phyloP scores from a whole-genome alignment of 1,139 yeast genomes.

The Lodderomyces jiufengensis region DNA sequence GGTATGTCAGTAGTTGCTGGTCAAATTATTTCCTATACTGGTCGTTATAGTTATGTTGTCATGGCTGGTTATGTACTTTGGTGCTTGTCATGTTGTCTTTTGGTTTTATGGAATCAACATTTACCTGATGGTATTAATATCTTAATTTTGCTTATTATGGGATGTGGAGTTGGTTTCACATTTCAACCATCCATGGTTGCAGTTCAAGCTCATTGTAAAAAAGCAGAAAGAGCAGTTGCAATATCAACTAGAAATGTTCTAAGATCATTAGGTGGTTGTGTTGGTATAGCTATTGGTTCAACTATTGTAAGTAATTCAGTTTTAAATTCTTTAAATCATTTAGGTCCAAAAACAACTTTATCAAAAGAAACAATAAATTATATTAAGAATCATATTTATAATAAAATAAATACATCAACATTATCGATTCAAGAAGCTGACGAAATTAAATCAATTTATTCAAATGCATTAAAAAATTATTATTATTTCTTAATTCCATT shows the following conservation, averaged over 20 bases:
- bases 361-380: conserved; percentile 16
- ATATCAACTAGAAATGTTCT: conserved; percentile 52
- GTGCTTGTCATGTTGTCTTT: conserved; percentile 38
- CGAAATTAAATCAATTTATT: conserved; percentile 27
- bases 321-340: conserved; percentile 12
- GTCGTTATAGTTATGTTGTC: conserved; percentile 42
- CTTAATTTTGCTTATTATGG: conserved; percentile 38
- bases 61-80: conserved; percentile 41
- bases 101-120: conserved; percentile 30
- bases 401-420: conserved; percentile 14
- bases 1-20: conserved; percentile 41
- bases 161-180: conserved; percentile 38
- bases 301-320: conserved; percentile 22
- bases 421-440: conserved; percentile 20
- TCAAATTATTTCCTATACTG: conserved; percentile 36
- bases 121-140: conserved; percentile 32
- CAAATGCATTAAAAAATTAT: conserved; percentile 34
- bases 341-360: conserved; percentile 6
- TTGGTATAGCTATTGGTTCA: conserved; percentile 28
- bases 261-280: conserved; percentile 53
- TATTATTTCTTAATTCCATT: conserved; percentile 41
- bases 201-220: conserved; percentile 49
- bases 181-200: conserved; percentile 48
- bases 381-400: conserved; percentile 19
- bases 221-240: conserved; percentile 53